phyloP scores from a whole-genome alignment of 225 moss, liverwort and hornwort species.

The Neckera pumila region DNA sequence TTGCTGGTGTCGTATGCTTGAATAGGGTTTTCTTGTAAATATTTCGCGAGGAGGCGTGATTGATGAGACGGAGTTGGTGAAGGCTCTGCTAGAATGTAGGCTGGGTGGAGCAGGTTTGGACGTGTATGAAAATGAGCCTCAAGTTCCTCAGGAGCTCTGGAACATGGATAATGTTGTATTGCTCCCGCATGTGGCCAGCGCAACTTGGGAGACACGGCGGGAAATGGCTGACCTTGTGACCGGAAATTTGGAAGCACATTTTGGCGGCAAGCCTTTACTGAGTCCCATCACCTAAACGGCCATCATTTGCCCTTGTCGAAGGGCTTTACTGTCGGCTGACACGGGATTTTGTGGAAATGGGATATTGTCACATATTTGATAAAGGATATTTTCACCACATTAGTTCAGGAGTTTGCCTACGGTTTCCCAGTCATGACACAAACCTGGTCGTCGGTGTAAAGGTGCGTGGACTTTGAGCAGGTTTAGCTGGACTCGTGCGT shows the following conservation, averaged over 20 bases:
- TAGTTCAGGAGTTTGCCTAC: background rate
- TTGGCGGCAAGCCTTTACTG: conserved; percentile 41
- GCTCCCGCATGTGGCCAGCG: conserved; percentile 66
- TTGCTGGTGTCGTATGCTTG: background rate
- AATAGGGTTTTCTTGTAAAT: conserved; percentile 56
- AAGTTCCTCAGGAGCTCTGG: conserved; percentile 67
- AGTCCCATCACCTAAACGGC: conserved; percentile 26
- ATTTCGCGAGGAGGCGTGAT: conserved; percentile 58
- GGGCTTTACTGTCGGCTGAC: background rate
- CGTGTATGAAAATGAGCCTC: conserved; percentile 62
- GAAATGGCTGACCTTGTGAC: conserved; percentile 60
- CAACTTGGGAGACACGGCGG: conserved; percentile 51
- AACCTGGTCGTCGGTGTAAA: conserved; percentile 5
- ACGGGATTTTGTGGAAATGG: conserved; percentile 3
- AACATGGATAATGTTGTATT: conserved; percentile 62
- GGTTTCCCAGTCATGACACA: background rate
- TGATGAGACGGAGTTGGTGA: conserved; percentile 68
- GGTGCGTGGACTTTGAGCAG: background rate
- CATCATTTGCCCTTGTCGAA: background rate
- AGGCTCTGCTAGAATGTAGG: conserved; percentile 55
- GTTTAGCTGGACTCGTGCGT: conserved; percentile 4
- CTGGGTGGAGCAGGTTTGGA: conserved; percentile 73
- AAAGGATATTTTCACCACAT: conserved; percentile 1
- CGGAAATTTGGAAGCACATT: conserved; percentile 53
- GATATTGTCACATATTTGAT: conserved; percentile 11